phyloP scores from a whole-genome alignment of 495 filamentous ascomycete genomes.

The Wilcoxina mikolae region DNA sequence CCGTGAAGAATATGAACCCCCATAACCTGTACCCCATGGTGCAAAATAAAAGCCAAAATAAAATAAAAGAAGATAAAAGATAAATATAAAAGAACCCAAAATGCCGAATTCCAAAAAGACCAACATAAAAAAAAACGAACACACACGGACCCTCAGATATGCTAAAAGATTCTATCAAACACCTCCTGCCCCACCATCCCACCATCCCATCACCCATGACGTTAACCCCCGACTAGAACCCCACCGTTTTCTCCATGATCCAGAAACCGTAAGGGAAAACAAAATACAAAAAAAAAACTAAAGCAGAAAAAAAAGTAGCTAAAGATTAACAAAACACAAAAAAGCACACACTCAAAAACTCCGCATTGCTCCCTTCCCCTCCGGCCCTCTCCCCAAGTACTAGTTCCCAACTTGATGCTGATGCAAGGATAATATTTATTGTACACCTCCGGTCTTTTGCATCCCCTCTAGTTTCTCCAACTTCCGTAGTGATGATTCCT shows the following conservation, averaged over 20 bases:
- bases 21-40: no score
- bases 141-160: not conserved
- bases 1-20: no score
- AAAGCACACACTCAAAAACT: not conserved
- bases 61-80: not conserved
- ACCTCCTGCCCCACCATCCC: not conserved
- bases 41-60: not conserved
- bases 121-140: not conserved
- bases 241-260: not conserved
- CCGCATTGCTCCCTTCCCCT: not conserved
- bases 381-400: not conserved
- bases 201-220: not conserved
- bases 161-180: not conserved
- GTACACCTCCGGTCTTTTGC: not conserved
- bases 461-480: not conserved
- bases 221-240: not conserved
- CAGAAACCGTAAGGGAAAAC: not conserved
- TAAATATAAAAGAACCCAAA: not conserved
- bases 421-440: not conserved
- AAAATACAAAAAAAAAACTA: not conserved
- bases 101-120: not conserved
- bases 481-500: not conserved
- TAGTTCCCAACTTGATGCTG: not conserved
- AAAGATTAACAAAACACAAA: not conserved
- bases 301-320: not conserved